These are phyloP conservation scores for Pseudogymnoascus sp. DNA, from an alignment of 2,329 filamentous ascomycete genomes.

Conservation along the genomic window DNA sequence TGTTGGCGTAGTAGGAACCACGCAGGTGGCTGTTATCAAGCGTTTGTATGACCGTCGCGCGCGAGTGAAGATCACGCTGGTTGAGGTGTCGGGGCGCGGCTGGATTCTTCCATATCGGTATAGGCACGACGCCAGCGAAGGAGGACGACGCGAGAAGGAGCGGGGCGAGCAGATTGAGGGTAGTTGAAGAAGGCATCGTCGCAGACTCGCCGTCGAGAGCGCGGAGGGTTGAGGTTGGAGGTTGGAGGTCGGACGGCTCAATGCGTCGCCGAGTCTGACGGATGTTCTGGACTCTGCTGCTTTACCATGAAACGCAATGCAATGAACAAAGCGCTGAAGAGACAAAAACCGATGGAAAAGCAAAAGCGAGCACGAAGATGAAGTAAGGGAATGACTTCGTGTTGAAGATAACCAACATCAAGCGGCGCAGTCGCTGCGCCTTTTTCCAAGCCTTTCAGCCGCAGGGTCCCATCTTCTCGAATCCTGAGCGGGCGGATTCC, in stretches of 20 bases:
- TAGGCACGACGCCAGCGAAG: not conserved
- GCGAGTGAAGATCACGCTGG: not conserved
- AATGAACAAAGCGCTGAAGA: not conserved
- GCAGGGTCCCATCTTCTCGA: not conserved
- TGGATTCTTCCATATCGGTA: not conserved
- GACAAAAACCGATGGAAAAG: not conserved
- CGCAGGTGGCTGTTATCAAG: slow-evolving; percentile 43
- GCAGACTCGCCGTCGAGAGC: not conserved
- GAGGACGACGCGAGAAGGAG: not conserved
- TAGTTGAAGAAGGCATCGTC: not conserved
- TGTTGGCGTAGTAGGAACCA: slow-evolving; percentile 48
- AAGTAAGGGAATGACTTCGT: not conserved
- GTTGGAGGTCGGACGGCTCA: not conserved
- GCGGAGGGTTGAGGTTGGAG: not conserved
- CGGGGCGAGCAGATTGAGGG: not conserved
- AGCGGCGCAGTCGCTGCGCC: not conserved
- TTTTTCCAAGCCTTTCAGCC: slow-evolving; percentile 1
- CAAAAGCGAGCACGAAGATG: not conserved
- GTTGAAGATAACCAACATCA: not conserved
- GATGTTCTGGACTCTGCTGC: not conserved
- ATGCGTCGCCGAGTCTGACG: not conserved
- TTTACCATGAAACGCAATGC: not conserved
- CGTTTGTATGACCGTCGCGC: not conserved
- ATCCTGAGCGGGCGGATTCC: not conserved
- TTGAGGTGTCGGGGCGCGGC: not conserved